Base-by-base conservation (phyloP, 2,329 filamentous ascomycete species). In the Fusarium setosum region DNA sequence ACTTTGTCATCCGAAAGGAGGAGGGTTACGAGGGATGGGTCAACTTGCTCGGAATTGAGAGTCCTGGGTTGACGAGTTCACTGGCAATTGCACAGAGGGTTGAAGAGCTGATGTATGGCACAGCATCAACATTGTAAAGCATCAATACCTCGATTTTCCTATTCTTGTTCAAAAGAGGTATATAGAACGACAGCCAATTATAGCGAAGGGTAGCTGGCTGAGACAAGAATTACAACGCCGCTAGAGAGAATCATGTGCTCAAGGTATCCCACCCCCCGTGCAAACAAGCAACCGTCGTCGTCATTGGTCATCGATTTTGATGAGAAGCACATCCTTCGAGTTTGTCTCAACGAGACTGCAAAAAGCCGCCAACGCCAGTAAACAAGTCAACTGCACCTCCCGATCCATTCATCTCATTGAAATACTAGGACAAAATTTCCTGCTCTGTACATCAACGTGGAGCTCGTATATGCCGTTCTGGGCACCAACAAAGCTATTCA, bases 1-100 rank as follows among this genome's bases (percentile, higher is more conserved):
- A 99, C 76, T 98, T 99, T 74, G 83, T 92, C 15, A 90, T 99
- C 42, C 79, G 84, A 61, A 87, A 86, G 69, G 94, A 97, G 77
- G 86, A 93, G 2, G 94, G 92, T 0, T 94, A 87, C 71, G 80
- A 86, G 3, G 94, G 93, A 3, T 97, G 95, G 85, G 85, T 98
- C 9, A 97, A 97, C 81, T 75, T 98, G 68, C 74, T 98, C 70
- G 95, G 94, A 0, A 97, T 97, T 69, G 95, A 98, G 82, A 97
- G 93, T 77, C 95, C 95, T 0, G 95, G 95, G 5, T 79, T 98
- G 76, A 98, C 95, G 44, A 96, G 92, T 76, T 88, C 86, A 70
- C 79, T 98, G 80, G 94, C 94, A 2, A 95, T 97, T 77, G 94
- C 85, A 4, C 92, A 97, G 74, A 86, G 87, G 82, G 94, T 97